Evolutionary conservation across 2,329 filamentous ascomycete species (phyloP).

Genomic region (Akanthomyces uredinophilus): DNA sequence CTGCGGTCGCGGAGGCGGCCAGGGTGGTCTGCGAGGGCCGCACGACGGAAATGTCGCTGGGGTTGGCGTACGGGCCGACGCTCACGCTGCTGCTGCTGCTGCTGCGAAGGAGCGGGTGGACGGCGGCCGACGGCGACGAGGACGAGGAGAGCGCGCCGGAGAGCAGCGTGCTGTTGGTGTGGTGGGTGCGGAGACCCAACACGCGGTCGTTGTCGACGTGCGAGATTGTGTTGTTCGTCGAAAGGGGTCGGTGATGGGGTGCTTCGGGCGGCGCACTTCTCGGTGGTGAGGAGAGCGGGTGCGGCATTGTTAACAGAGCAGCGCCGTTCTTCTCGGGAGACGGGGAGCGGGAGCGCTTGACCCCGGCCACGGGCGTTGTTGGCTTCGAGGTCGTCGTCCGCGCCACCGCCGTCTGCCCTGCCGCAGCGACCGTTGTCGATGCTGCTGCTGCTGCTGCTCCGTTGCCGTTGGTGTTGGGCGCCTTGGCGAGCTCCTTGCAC

Average conservation of each 20-base stretch:
- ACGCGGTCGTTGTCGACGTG: conserved; percentile 15
- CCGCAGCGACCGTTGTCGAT: conserved; percentile 21
- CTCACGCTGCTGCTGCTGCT: conserved; percentile 21
- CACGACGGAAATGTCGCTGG: conserved; percentile 42
- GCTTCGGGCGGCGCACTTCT: neutral
- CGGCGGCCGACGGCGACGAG: neutral
- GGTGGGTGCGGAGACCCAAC: conserved; percentile 17
- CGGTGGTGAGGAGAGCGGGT: neutral
- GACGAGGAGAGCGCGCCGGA: conserved; percentile 7
- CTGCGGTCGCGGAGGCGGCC: conserved; percentile 18
- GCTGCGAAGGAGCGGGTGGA: conserved; percentile 2
- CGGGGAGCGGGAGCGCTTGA: conserved; percentile 5
- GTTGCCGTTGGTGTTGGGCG: conserved; percentile 24
- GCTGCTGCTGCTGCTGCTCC: conserved; percentile 19
- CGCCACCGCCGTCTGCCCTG: neutral
- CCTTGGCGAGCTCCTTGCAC: conserved; percentile 75
- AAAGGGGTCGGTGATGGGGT: neutral
- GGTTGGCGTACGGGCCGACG: conserved; percentile 41
- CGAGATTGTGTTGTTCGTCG: neutral
- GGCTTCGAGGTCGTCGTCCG: conserved; percentile 26
- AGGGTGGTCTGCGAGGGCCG: conserved; percentile 33
- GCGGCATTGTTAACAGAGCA: neutral
- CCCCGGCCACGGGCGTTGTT: conserved; percentile 20
- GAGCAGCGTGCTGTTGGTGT: conserved; percentile 5
- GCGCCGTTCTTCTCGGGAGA: neutral